Conservation (phyloP, 768 basidiomycete species). For the Amyloporia xantha region DNA sequence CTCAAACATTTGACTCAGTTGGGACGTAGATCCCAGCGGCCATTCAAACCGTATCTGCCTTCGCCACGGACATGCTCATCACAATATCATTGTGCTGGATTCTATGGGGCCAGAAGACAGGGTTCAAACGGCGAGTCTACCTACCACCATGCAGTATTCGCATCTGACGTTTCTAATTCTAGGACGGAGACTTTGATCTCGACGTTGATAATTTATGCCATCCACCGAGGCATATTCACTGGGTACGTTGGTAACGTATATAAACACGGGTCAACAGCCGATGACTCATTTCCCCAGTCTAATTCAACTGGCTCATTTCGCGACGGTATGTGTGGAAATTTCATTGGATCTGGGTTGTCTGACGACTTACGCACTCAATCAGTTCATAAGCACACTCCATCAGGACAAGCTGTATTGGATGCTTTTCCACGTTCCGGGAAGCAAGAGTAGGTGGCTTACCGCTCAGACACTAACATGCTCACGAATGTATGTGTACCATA, state of each 20-base stretch:
- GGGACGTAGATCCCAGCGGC: neutral
- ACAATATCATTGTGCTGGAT: neutral
- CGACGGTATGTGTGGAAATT: neutral
- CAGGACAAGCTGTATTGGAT: neutral
- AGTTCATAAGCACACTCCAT: constrained; percentile 1
- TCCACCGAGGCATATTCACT: constrained; percentile 1
- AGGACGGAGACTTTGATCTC: constrained; percentile 2
- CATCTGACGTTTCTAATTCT: neutral
- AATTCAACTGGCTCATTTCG: constrained; percentile 1
- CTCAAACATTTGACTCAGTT: neutral
- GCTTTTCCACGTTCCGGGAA: constrained; percentile 1
- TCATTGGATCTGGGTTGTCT: neutral
- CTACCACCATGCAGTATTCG: neutral
- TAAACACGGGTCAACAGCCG: neutral
- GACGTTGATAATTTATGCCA: neutral
- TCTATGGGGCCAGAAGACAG: neutral
- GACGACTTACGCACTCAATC: neutral
- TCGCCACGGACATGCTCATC: neutral
- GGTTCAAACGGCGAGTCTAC: neutral
- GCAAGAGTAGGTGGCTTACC: neutral
- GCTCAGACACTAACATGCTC: neutral
- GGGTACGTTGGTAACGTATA: neutral
- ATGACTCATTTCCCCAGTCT: neutral
- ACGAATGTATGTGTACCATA: neutral
- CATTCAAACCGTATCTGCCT: neutral